Percentiles rank a stretch among this genome's conserved stretches.
Conservation (phyloP, 805 yeast species). For the Sugiyamaella americana region DNA sequence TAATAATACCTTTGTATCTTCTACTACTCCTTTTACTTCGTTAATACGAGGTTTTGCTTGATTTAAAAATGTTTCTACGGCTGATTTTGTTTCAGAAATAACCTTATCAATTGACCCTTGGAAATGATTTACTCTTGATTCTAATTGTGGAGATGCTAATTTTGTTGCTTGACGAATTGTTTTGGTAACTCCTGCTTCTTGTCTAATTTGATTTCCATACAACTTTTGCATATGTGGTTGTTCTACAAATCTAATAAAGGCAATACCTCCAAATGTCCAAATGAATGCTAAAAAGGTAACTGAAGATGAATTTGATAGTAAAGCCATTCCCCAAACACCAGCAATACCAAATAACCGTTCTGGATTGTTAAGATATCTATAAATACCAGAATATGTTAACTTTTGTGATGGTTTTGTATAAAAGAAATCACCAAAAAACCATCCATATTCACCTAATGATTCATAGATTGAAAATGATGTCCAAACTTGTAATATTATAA, state of each 20-base stretch:
- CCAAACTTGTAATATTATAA: constrained; percentile 59
- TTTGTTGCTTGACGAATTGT: constrained; percentile 31
- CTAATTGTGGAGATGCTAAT: constrained; percentile 25
- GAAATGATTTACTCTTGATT: constrained; percentile 20
- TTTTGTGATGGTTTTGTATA: constrained; percentile 44
- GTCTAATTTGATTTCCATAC: constrained; percentile 59
- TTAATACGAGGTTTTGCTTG: constrained; percentile 29
- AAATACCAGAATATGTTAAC: constrained; percentile 72
- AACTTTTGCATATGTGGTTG: constrained; percentile 70
- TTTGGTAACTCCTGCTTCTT: constrained; percentile 42
- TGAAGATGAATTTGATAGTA: constrained; percentile 46
- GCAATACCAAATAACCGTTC: constrained; percentile 73
- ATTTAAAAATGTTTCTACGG: constrained; percentile 41
- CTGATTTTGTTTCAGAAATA: constrained; percentile 35
- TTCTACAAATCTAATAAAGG: constrained; percentile 68
- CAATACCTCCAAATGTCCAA: constrained; percentile 62
- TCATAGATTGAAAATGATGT: constrained; percentile 61
- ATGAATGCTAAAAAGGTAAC: constrained; percentile 49
- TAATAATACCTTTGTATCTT: constrained; percentile 32
- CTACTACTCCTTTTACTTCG: constrained; percentile 27
- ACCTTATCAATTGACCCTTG: constrained; percentile 37
- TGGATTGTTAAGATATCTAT: constrained; percentile 76
- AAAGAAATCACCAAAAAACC: constrained; percentile 86
- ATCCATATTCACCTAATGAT: constrained; percentile 77
- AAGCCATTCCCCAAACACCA: constrained; percentile 68